Evolutionary conservation across 192 early-diverging fungal genomes (phyloP), one percentile per base, ranked within the genome.

Genomic region (Coemansia aciculifera): DNA sequence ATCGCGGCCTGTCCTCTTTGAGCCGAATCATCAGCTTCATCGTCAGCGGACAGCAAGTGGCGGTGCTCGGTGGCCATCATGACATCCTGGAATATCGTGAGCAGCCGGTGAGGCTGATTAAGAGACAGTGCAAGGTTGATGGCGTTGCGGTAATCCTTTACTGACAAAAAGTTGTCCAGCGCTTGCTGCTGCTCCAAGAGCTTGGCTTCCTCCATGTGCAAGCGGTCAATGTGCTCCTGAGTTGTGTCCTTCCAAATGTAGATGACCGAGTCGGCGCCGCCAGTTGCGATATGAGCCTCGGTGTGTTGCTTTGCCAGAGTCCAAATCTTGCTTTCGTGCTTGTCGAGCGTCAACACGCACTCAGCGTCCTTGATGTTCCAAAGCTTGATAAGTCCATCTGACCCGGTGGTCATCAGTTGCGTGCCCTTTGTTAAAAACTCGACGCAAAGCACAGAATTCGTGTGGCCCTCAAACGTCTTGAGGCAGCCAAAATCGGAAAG

Each of bases 291-390:
- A 59, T 87, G 75, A 27, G 77, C 84, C 70, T 91, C 87, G 15
- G 68, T 73, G 43, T 89, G 90, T 49, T 88, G 85, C 43, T 92
- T 87, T 38, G 93, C 86, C 59, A 98, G 76, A 0, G 93, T 90
- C 98, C 98, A 99, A 21, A 98, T 88, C 77, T 94, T 95, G 76
- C 96, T 94, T 23, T 95, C 93, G 70, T 98, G 95, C 56, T 92
- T 91, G 75, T 99, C 98, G 27, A 98, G 78, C 6, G 96, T 99
- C 3, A 80, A 73, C 11, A 92, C 91, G 78, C 98, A 99, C 68
- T 95, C 93, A 44, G 90, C 90, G 19, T 86, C 90, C 56, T 93
- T 92, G 71, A 96, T 93, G 24, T 89, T 96, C 98, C 98, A 99
- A 31, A 99, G 75, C 80, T 99, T 99, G 56, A 98, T 81, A 44